Percentiles rank a stretch among this genome's conserved stretches.
Evolutionary conservation across 208 protist genomes (phyloP).

Genomic region (Trypanosoma boissoni): DNA sequence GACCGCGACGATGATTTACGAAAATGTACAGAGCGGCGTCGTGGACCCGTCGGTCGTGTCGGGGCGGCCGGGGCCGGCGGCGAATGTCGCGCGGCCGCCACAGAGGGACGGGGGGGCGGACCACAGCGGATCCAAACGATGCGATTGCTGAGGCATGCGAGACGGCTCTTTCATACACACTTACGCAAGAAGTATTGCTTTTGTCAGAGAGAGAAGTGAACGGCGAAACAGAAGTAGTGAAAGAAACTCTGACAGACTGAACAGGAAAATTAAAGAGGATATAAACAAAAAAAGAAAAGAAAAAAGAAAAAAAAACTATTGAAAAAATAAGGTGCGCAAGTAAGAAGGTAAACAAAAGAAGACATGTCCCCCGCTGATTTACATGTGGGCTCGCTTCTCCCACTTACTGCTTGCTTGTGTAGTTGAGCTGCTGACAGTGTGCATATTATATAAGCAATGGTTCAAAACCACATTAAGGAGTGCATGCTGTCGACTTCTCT

Average conservation of each 20-base stretch:
- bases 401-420: not conserved
- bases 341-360: not conserved
- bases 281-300: not conserved
- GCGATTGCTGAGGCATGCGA: constrained; percentile 11
- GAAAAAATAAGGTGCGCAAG: not conserved
- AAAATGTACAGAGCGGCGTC: constrained; percentile 93
- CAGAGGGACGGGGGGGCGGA: constrained; percentile 7
- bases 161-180: not conserved
- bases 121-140: not conserved
- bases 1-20: constrained; percentile 94
- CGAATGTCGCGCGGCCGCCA: not conserved
- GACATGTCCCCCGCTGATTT: constrained; percentile 2
- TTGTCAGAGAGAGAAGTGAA: no score
- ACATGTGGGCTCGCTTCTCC: not conserved
- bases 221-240: no score
- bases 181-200: no score
- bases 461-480: no score
- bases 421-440: not conserved
- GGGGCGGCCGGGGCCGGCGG: constrained; percentile 30
- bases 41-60: constrained; percentile 86
- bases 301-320: not conserved
- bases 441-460: not conserved
- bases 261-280: not conserved
- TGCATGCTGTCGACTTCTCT: no score
- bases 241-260: no score